These are phyloP conservation scores for Gaeumannomyces tritici DNA, from an alignment of 2,329 filamentous ascomycete species.

Conservation along the genomic window DNA sequence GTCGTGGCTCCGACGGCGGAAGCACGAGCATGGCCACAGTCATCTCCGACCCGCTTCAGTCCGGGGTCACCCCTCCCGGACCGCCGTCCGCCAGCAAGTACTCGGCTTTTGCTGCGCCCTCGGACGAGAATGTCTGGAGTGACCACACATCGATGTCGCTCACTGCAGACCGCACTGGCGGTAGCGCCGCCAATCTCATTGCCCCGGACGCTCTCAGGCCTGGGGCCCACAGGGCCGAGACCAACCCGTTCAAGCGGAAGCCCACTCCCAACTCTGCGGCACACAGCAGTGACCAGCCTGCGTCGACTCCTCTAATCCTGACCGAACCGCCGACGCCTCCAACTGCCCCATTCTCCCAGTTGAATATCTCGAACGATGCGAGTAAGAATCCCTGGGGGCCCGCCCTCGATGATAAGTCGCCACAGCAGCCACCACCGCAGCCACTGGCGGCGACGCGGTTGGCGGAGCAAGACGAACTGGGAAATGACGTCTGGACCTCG, in stretches of 20 bases:
- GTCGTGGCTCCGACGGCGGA: too few relatives aligned
- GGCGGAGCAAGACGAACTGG: conserved; percentile 18
- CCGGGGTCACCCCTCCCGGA: conserved; percentile 13
- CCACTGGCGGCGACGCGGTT: conserved; percentile 2
- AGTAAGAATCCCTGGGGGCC: conserved; percentile 37
- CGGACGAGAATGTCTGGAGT: conserved; percentile 21
- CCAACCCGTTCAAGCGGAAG: conserved; percentile 47
- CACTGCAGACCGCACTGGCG: background rate
- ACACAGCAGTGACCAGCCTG: conserved; percentile 5
- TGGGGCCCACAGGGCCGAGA: conserved; percentile 23
- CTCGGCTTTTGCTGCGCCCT: background rate
- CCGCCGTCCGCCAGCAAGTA: background rate
- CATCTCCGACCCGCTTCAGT: conserved; percentile 19
- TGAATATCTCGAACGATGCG: conserved; percentile 28
- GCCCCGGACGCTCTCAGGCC: conserved; percentile 23
- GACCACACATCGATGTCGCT: conserved; percentile 8
- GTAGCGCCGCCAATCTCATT: conserved; percentile 5
- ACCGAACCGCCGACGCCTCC: conserved; percentile 15
- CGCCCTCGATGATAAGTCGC: conserved; percentile 18
- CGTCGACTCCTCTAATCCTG: background rate
- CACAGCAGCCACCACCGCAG: conserved; percentile 16
- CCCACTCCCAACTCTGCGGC: conserved; percentile 13
- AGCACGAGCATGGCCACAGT: conserved; percentile 3
- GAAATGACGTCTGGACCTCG: conserved; percentile 25
- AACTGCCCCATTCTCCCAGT: conserved; percentile 28